Conservation (phyloP, 345 rosid species). For the Mallotus nudiflorus region DNA sequence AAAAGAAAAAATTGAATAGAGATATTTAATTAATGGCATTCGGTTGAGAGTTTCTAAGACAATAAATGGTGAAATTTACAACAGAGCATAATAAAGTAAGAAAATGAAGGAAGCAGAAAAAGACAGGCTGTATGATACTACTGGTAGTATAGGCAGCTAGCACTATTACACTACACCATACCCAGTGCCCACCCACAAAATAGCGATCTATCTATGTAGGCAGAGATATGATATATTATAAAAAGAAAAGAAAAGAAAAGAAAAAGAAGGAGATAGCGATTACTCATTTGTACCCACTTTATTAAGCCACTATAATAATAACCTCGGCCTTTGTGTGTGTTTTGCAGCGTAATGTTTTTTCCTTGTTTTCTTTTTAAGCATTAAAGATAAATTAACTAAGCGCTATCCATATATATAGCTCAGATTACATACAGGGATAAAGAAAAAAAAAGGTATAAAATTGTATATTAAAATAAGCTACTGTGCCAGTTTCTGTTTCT, state of each 20-base stretch:
- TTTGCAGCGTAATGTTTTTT: neutral
- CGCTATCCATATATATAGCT: neutral
- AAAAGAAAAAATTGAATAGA: neutral
- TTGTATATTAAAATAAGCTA: too few species aligned
- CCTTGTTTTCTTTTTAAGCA: slow-evolving; percentile 7
- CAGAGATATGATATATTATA: neutral
- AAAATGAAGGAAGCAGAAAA: slow-evolving; percentile 14
- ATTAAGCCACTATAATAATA: neutral
- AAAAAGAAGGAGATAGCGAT: slow-evolving; percentile 16
- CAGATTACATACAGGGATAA: neutral
- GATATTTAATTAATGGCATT: neutral
- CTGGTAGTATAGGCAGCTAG: slow-evolving; percentile 5
- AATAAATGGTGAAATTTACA: slow-evolving; percentile 27
- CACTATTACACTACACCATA: neutral
- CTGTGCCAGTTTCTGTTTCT: slow-evolving; percentile 3
- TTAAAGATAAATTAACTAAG: neutral
- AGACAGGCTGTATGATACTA: slow-evolving; percentile 15
- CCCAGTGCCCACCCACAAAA: too few species aligned
- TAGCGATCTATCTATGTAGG: too few species aligned
- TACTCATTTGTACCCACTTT: slow-evolving; percentile 16
- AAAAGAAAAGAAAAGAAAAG: neutral
- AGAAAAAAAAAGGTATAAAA: neutral
- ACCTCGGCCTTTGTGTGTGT: slow-evolving; percentile 33
- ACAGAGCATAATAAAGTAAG: slow-evolving; percentile 6
- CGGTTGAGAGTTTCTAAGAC: slow-evolving; percentile 19